Conservation (phyloP, 768 basidiomycete species). For the Rhizopogon vulgaris region DNA sequence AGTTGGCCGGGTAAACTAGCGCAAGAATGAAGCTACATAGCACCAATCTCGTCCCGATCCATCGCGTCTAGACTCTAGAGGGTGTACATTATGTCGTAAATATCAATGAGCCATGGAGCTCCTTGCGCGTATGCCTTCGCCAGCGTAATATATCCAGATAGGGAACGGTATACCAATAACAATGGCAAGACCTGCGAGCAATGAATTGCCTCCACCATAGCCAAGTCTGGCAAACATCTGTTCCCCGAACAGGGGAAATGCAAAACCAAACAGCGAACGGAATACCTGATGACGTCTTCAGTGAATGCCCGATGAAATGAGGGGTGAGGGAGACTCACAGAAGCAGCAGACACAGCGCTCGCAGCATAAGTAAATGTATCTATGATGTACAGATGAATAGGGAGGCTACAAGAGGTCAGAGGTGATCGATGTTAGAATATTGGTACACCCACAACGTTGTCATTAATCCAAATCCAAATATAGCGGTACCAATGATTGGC, state of each 20-base stretch:
- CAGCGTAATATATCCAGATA: constrained; percentile 62
- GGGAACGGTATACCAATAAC: constrained; percentile 69
- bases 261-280: constrained; percentile 57
- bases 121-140: constrained; percentile 46
- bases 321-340: constrained; percentile 32
- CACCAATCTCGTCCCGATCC: background rate
- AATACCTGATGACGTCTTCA: constrained; percentile 35
- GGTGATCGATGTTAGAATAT: background rate
- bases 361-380: constrained; percentile 67
- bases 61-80: no score
- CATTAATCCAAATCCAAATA: constrained; percentile 63
- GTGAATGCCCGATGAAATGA: background rate
- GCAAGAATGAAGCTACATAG: no score
- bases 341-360: constrained; percentile 55
- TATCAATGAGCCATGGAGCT: constrained; percentile 26
- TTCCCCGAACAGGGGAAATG: constrained; percentile 58
- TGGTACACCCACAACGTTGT: constrained; percentile 40
- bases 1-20: background rate
- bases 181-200: constrained; percentile 53
- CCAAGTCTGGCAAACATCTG: constrained; percentile 62
- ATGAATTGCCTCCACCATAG: constrained; percentile 61
- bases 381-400: constrained; percentile 64
- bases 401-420: constrained; percentile 37
- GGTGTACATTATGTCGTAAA: background rate
- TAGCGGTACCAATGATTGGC: constrained; percentile 59